These are phyloP conservation scores for Stevia rebaudiana DNA, from an alignment of 140 eudicot genomes.

Conservation along the genomic window DNA sequence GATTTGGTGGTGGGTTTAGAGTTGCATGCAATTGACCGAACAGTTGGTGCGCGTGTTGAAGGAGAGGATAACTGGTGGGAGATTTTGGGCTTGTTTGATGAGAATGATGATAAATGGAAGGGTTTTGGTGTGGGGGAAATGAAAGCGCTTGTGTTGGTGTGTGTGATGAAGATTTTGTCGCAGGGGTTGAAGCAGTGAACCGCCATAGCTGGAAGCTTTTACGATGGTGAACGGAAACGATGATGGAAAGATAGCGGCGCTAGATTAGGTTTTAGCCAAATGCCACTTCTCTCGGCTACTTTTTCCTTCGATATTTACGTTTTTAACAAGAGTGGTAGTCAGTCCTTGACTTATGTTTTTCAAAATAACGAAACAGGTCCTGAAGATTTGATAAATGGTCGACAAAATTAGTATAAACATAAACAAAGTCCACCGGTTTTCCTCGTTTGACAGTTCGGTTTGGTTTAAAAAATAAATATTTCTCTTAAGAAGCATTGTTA, in stretches of 20 bases:
- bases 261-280: slow-evolving; percentile 16
- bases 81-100: slow-evolving; percentile 9
- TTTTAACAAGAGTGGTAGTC: too few species aligned
- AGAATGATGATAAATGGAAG: slow-evolving; percentile 11
- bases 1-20: neutral
- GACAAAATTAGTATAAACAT: too few species aligned
- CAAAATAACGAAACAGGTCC: too few species aligned
- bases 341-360: too few species aligned
- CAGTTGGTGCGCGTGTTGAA: slow-evolving; percentile 21
- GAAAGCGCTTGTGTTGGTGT: slow-evolving; percentile 12
- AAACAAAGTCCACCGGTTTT: too few species aligned
- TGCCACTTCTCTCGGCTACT: neutral
- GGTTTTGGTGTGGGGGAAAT: slow-evolving; percentile 18
- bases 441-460: too few species aligned
- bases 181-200: slow-evolving; percentile 23
- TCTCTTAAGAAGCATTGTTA: too few species aligned
- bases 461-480: too few species aligned
- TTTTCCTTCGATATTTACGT: too few species aligned
- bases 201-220: slow-evolving; percentile 12
- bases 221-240: neutral
- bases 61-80: slow-evolving; percentile 1
- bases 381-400: too few species aligned
- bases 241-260: slow-evolving; percentile 8
- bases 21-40: neutral
- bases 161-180: slow-evolving; percentile 11